A percentile compares a stretch with the other conserved stretches of the same genome.
phyloP scores from a whole-genome alignment of 371 early-diverging fungal genomes.

The Circinella minor region DNA sequence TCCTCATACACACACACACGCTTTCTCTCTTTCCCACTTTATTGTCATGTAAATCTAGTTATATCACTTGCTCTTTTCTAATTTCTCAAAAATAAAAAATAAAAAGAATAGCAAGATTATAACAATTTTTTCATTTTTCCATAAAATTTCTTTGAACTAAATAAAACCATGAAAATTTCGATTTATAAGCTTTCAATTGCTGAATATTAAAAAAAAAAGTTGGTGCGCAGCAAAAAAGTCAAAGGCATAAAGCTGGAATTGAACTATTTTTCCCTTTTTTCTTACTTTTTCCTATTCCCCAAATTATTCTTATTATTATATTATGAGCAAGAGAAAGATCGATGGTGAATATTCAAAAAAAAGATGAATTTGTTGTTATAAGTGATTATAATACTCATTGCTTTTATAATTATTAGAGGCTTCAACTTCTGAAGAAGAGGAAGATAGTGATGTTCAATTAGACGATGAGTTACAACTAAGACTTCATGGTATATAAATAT shows the following conservation, averaged over 20 bases:
- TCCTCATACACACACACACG: too few relatives aligned
- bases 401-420: constrained; percentile 10
- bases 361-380: too few relatives aligned
- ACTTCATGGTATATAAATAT: constrained; percentile 37
- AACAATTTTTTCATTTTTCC: background rate
- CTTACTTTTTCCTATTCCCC: background rate
- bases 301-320: background rate
- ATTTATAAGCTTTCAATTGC: too few relatives aligned
- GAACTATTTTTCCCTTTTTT: background rate
- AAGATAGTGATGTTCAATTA: constrained; percentile 49
- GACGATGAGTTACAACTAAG: constrained; percentile 42
- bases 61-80: background rate
- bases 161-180: too few relatives aligned
- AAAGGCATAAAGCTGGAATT: too few relatives aligned
- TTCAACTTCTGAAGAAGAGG: constrained; percentile 46
- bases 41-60: background rate
- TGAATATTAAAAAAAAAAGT: too few relatives aligned
- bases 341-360: background rate
- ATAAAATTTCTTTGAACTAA: too few relatives aligned
- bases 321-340: constrained; percentile 6
- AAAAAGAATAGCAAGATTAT: constrained; percentile 1
- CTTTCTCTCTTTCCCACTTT: too few relatives aligned
- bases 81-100: background rate
- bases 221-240: too few relatives aligned
- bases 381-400: background rate